Evolutionary conservation across 2,329 filamentous ascomycete genomes (phyloP), one percentile per base, ranked within the genome.

Genomic region (Phialophora macrospora): DNA sequence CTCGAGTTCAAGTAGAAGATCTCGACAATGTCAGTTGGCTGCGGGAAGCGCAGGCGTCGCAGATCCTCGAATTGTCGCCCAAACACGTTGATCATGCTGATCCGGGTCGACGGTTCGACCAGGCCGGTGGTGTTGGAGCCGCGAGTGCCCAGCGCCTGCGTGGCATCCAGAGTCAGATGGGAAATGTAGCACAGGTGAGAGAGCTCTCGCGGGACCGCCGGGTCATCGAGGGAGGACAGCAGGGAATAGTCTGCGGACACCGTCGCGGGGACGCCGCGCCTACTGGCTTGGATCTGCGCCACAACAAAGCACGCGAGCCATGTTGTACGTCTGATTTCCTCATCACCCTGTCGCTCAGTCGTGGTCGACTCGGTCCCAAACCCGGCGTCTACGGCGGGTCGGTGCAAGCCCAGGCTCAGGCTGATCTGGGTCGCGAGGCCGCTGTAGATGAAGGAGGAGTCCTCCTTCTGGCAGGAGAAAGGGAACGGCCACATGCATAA

Each of bases 401-500:
- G 63, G 44, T 72, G 72, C 5, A 73, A 55, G 2, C 71, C 72
- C 7, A 72, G 67, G 26, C 65, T 64, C 17, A 72, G 55, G 20
- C 68, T 61, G 8, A 70, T 68, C 22, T 68, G 68, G n/a, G 67
- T 68, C 1, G 71, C 70, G 2, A 69, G 54, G 14, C 67, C 69
- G 9, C 69, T 56, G 17, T 72, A 61, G 6, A 68, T 62, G 30
- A 66, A 62, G 1, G 70, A 70, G 7, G 60, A 62, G 49, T 73
- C 72, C 1, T 62, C 62, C 2, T 60, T 66, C 4, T 70, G 58
- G 11, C 66, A 69, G 22, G 62, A 65, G 11, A 72, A 71, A 2
- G 72, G 71, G 55, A 72, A 69, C 14, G 72, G 72, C 72, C 72
- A 73, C 66, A 70, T 65, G 48, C 66, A 72, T 26, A 72, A 22